phyloP scores from a whole-genome alignment of 441 rosid species.

The Populus hybrid region DNA sequence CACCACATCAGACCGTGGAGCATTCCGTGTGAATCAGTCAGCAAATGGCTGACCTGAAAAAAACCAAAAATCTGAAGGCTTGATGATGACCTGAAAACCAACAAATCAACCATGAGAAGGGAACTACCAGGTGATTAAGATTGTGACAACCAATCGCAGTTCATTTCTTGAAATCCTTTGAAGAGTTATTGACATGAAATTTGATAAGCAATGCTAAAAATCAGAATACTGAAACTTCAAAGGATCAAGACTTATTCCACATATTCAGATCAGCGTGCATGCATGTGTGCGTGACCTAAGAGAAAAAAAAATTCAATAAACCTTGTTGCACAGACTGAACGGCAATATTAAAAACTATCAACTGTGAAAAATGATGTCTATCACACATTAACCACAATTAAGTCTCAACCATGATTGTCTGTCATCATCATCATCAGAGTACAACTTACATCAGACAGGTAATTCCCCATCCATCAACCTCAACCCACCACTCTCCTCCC shows the following conservation, averaged over 20 bases:
- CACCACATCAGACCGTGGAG: neutral
- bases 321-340: neutral
- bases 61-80: neutral
- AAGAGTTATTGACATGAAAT: neutral
- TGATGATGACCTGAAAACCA: neutral
- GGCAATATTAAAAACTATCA: neutral
- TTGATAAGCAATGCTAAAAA: neutral
- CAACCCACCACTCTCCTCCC: neutral
- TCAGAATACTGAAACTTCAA: neutral
- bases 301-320: neutral
- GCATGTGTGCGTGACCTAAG: neutral
- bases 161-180: neutral
- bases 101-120: neutral
- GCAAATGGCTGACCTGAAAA: neutral
- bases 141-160: neutral
- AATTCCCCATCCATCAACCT: neutral
- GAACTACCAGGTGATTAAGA: neutral
- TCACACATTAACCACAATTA: constrained; percentile 13
- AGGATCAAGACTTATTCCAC: neutral
- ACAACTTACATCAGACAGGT: constrained; percentile 10
- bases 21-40: neutral
- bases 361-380: neutral
- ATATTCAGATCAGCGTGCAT: neutral
- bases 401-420: constrained; percentile 2
- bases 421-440: constrained; percentile 11